A percentile compares a stretch with the other conserved stretches of the same genome.
Conservation (phyloP, 257 asterid species). For the Craterostigma plantagineum region DNA sequence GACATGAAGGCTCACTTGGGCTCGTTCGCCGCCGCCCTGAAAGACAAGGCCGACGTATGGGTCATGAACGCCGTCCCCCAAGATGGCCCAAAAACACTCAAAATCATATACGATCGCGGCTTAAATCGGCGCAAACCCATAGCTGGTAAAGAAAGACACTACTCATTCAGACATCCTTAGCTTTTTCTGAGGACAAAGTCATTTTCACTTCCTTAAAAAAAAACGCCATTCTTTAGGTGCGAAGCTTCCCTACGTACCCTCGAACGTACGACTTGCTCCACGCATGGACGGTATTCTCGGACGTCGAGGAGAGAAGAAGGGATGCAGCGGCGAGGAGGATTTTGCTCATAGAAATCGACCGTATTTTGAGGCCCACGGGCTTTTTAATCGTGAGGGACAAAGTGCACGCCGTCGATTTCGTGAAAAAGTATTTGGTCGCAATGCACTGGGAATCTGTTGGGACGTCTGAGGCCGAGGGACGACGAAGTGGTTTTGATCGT, state of each 20-base stretch:
- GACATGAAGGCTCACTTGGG: constrained; percentile 97
- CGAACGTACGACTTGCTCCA: constrained; percentile 85
- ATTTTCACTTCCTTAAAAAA: no score
- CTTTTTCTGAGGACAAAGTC: no score
- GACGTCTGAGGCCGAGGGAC: constrained; percentile 16
- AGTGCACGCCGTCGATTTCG: constrained; percentile 54
- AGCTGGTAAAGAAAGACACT: no score
- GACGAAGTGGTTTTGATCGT: constrained; percentile 45
- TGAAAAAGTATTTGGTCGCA: constrained; percentile 57
- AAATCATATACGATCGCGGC: constrained; percentile 81
- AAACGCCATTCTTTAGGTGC: constrained; percentile 72
- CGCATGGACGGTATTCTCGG: constrained; percentile 69
- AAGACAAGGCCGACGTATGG: constrained; percentile 84
- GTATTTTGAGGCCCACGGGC: constrained; percentile 83
- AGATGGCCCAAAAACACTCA: constrained; percentile 88
- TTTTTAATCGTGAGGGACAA: constrained; percentile 54
- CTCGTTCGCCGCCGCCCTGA: constrained; percentile 86
- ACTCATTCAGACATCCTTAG: no score
- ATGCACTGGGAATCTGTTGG: constrained; percentile 88
- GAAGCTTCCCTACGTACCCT: constrained; percentile 91
- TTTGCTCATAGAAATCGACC: constrained; percentile 82
- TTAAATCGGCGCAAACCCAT: constrained; percentile 71
- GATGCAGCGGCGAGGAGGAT: constrained; percentile 89
- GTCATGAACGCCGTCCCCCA: constrained; percentile 91
- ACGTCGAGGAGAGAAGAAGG: constrained; percentile 68